phyloP scores from a whole-genome alignment of 2,329 filamentous ascomycete species.

The Furcasterigmium furcatum region DNA sequence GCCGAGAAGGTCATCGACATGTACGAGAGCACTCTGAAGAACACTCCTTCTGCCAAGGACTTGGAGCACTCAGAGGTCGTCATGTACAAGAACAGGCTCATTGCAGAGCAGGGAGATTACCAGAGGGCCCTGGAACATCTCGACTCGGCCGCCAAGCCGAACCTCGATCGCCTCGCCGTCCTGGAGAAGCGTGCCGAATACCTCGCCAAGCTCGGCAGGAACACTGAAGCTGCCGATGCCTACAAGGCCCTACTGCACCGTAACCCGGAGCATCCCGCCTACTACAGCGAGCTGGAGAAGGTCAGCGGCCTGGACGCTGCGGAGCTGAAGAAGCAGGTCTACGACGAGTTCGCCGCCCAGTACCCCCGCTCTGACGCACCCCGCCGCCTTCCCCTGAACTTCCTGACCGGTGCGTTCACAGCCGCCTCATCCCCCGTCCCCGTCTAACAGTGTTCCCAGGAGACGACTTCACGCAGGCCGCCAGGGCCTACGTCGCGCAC shows the following conservation, averaged over 20 bases:
- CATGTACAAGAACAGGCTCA: slow-evolving; percentile 93
- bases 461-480: slow-evolving; percentile 75
- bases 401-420: slow-evolving; percentile 66
- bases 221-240: slow-evolving; percentile 76
- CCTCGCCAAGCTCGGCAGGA: slow-evolving; percentile 70
- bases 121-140: slow-evolving; percentile 84
- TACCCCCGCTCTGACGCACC: slow-evolving; percentile 82
- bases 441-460: slow-evolving; percentile 40
- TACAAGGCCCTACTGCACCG: slow-evolving; percentile 80
- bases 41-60: slow-evolving; percentile 71
- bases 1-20: slow-evolving; percentile 89
- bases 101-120: slow-evolving; percentile 82
- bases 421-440: not conserved
- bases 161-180: slow-evolving; percentile 78
- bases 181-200: slow-evolving; percentile 87
- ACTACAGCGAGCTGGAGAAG: slow-evolving; percentile 76
- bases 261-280: slow-evolving; percentile 82
- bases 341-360: slow-evolving; percentile 72
- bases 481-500: slow-evolving; percentile 72
- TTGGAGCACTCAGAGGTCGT: slow-evolving; percentile 91
- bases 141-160: slow-evolving; percentile 71
- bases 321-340: slow-evolving; percentile 69
- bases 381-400: slow-evolving; percentile 83
- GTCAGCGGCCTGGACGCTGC: slow-evolving; percentile 57
- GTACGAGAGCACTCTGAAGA: slow-evolving; percentile 91